phyloP scores from a whole-genome alignment of 257 asterid genomes.

The Euphrasia confusa region DNA sequence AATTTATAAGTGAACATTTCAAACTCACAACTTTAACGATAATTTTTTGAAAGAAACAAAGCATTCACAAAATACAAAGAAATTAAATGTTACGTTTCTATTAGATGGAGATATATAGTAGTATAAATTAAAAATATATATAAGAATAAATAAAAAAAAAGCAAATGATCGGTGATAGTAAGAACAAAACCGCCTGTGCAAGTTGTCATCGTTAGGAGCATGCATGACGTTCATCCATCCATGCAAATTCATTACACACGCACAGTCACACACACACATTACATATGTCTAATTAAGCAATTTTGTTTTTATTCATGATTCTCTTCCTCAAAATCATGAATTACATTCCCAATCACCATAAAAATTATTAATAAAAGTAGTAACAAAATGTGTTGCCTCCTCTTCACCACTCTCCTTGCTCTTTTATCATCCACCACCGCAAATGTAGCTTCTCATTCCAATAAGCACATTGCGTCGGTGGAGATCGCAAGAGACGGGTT shows the following conservation, averaged over 20 bases:
- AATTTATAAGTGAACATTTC: no score
- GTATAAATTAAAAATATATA: no score
- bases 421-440: constrained; percentile 21
- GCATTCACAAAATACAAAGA: no score
- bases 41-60: no score
- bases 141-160: no score
- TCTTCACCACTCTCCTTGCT: constrained; percentile 28
- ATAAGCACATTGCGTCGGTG: constrained; percentile 28
- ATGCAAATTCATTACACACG: neutral
- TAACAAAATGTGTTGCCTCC: constrained; percentile 22
- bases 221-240: neutral
- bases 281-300: neutral
- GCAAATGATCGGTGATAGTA: constrained; percentile 1
- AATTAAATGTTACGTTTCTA: no score
- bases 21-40: no score
- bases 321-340: neutral
- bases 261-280: neutral
- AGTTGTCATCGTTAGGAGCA: neutral
- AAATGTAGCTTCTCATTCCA: constrained; percentile 18
- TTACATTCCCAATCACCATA: neutral
- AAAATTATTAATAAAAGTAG: neutral
- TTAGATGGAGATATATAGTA: no score
- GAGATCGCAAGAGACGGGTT: constrained; percentile 35
- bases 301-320: neutral
- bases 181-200: neutral